Percentiles rank a stretch among this genome's conserved stretches.
Evolutionary conservation across 345 rosid genomes (phyloP).

Genomic region (Psidium friedrichsthalianum): DNA sequence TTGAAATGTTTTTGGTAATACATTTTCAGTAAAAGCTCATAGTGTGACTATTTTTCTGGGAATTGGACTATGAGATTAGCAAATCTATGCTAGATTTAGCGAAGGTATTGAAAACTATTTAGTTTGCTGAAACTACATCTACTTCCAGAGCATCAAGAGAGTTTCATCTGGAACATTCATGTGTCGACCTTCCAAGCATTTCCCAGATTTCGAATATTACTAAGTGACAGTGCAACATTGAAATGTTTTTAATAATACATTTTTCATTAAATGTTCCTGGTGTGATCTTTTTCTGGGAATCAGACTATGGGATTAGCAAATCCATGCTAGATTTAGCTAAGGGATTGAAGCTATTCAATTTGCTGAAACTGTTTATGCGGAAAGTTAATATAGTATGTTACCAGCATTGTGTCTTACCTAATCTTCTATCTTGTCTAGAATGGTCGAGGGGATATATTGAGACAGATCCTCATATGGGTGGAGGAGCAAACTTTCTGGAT

Average conservation of each 20-base stretch:
- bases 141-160: background rate
- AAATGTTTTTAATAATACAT: background rate
- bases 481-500: constrained; percentile 97
- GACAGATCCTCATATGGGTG: constrained; percentile 68
- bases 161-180: background rate
- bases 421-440: constrained; percentile 34
- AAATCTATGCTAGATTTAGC: too few relatives aligned
- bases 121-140: background rate
- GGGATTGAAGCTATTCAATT: background rate
- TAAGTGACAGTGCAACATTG: background rate
- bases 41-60: background rate
- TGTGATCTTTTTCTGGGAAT: background rate
- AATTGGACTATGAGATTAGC: too few relatives aligned
- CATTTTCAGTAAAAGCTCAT: background rate
- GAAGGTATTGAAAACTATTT: too few relatives aligned
- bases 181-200: background rate
- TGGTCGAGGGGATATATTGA: constrained; percentile 27
- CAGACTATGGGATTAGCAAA: background rate
- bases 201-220: background rate
- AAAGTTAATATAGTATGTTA: background rate
- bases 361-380: background rate
- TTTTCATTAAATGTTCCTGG: background rate
- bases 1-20: background rate
- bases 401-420: background rate
- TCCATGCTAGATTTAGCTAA: background rate